A percentile compares a stretch with the other conserved stretches of the same genome.
Conservation (phyloP, 106 monocot genomes). For the Allium cepa region DNA sequence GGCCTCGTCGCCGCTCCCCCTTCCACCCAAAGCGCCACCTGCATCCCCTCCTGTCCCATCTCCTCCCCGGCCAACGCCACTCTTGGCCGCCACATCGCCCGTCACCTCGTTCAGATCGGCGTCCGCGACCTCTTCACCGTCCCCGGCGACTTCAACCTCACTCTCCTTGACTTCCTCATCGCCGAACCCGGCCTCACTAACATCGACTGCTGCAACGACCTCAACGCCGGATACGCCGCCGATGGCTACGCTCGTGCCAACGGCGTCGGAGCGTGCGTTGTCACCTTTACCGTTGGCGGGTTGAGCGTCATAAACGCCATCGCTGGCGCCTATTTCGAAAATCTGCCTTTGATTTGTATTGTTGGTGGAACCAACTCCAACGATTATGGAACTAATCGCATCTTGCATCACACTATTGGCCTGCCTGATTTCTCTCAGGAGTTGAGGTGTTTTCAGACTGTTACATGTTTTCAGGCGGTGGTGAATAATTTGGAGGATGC, state of each 20-base stretch:
- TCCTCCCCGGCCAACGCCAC: background rate
- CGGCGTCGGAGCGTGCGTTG: constrained; percentile 46
- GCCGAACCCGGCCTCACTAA: constrained; percentile 46
- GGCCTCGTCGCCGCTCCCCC: constrained; percentile 10
- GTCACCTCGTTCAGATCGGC: constrained; percentile 37
- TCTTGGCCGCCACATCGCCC: constrained; percentile 27
- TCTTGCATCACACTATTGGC: constrained; percentile 39
- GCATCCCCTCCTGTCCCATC: background rate
- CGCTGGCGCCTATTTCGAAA: constrained; percentile 47
- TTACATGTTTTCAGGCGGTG: constrained; percentile 40
- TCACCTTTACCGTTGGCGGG: constrained; percentile 52
- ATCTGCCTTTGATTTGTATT: constrained; percentile 39
- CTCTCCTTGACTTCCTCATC: constrained; percentile 52
- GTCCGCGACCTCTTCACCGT: constrained; percentile 44
- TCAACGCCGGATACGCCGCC: constrained; percentile 53
- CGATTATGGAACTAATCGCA: constrained; percentile 28
- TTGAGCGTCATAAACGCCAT: constrained; percentile 43
- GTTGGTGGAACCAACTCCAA: constrained; percentile 35
- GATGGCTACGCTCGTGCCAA: constrained; percentile 35
- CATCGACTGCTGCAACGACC: constrained; percentile 55
- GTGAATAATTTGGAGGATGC: constrained; percentile 53
- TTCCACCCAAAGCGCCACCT: background rate
- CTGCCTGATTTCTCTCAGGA: constrained; percentile 28
- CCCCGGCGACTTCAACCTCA: constrained; percentile 58
- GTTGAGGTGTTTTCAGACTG: constrained; percentile 16